phyloP scores from a whole-genome alignment of 495 filamentous ascomycete genomes.

The Ramalina intermedia region DNA sequence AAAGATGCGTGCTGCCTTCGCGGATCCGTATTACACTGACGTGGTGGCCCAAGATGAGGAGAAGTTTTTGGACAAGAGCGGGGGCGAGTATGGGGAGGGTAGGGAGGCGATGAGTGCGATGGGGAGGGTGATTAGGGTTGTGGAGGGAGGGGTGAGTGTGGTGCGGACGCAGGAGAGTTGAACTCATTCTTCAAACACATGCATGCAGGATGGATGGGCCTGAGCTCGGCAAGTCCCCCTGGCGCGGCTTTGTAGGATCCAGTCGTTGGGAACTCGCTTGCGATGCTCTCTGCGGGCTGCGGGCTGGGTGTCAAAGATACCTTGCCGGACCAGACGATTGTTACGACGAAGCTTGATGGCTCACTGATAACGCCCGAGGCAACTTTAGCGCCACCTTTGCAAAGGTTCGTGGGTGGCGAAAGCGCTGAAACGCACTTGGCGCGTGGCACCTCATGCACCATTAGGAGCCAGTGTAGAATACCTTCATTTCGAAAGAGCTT shows the following conservation, averaged over 20 bases:
- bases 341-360: conserved; percentile 35
- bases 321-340: conserved; percentile 38
- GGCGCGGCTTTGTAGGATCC: conserved; percentile 26
- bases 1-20: no score
- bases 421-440: conserved; percentile 35
- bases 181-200: conserved; percentile 30
- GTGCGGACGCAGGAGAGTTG: no score
- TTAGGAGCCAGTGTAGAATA: conserved; percentile 8
- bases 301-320: conserved; percentile 42
- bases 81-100: no score
- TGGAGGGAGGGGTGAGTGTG: no score
- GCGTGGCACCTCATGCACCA: conserved; percentile 29
- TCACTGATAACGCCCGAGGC: conserved; percentile 27
- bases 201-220: conserved; percentile 39
- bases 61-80: no score
- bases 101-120: no score
- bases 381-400: conserved; percentile 14
- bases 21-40: no score
- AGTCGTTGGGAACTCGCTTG: conserved; percentile 27
- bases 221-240: conserved; percentile 19
- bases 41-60: no score
- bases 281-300: conserved; percentile 43
- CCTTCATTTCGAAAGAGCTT: conserved; percentile 26
- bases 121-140: no score
- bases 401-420: conserved; percentile 19